Base-by-base conservation (phyloP, 2,329 filamentous ascomycete genomes). In the Aotearoamyces nothofagi region DNA sequence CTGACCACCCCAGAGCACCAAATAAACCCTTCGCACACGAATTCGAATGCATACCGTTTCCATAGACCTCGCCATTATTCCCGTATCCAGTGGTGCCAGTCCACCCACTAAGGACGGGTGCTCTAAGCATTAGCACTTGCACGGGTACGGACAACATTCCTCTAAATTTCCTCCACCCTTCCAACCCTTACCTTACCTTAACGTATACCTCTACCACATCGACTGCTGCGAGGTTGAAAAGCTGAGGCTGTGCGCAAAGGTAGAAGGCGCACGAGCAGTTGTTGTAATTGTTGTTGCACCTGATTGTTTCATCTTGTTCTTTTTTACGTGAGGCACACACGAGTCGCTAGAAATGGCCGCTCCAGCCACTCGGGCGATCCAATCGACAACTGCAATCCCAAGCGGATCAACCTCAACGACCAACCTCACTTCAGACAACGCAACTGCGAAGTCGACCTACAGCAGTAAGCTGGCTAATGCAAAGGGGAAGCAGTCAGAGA, bases 311-410 rank as follows among this genome's bases (percentile, higher is more conserved):
- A 22, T 22, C 19, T 22, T 8, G n/a, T 22, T 22, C n/a, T 22
- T 8, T 22, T 22, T 22, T 8, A 22, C 8, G 8, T 22, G 19
- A 22, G n/a, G 19, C 8, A 12, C 22, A 24, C 22, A 12, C 12
- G 13, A 15, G 24, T 26, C 24, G 11, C 19, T 25, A 8, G 17
- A 15, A 13, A 28, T 28, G 26, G 26, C 26, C 17, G 17, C 26
- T 28, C 26, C 26, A 28, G 26, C 26, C 26, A 28, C 26, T 19
- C 15, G 15, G 26, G 26, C 26, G 17, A 11, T 13, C 17, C 14
- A 28, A n/a, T 28, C 26, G 26, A 11, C 17, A 11, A 19, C 26
- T 11, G n/a, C 26, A 19, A 11, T 11, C 11, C 26, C 14, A 16
- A 28, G 17, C 17, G 26, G 16, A 28, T 16, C 26, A 19, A 28